A percentile compares a stretch with the other conserved stretches of the same genome.
Evolutionary conservation across 1,284 basidiomycete species (phyloP).

Genomic region (Porodaedalea pini): DNA sequence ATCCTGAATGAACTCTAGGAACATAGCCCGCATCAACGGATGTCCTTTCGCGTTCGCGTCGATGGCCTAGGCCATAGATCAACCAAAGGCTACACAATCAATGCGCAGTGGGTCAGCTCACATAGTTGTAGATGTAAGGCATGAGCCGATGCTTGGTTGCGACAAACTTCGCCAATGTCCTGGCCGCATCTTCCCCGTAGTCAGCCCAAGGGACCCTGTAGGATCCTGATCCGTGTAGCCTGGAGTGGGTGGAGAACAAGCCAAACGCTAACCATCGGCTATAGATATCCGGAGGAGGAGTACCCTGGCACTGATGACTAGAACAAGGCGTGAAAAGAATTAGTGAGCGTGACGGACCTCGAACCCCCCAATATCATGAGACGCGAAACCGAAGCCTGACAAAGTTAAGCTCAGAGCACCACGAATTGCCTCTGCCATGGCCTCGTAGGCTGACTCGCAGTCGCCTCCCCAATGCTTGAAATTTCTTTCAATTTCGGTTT

Average conservation of each 20-base stretch:
- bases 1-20: slow-evolving; percentile 69
- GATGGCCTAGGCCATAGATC: slow-evolving; percentile 45
- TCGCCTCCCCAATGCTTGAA: slow-evolving; percentile 71
- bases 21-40: slow-evolving; percentile 70
- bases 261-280: slow-evolving; percentile 77
- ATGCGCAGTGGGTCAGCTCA: slow-evolving; percentile 32
- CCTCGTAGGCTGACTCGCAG: slow-evolving; percentile 74
- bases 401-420: slow-evolving; percentile 63
- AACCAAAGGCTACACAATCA: not conserved
- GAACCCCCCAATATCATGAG: slow-evolving; percentile 76
- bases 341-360: slow-evolving; percentile 39
- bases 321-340: slow-evolving; percentile 7
- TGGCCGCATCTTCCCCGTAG: slow-evolving; percentile 68
- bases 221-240: slow-evolving; percentile 67
- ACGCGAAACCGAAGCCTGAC: slow-evolving; percentile 69
- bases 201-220: slow-evolving; percentile 71
- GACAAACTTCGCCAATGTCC: slow-evolving; percentile 61
- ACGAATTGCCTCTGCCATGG: slow-evolving; percentile 71
- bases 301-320: slow-evolving; percentile 39
- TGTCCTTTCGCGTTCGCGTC: slow-evolving; percentile 54
- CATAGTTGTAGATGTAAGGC: slow-evolving; percentile 69
- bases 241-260: slow-evolving; percentile 65
- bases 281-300: slow-evolving; percentile 66
- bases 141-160: slow-evolving; percentile 69
- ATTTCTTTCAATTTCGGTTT: slow-evolving; percentile 27